Evolutionary conservation across 805 yeast species (phyloP), one percentile per base, ranked within the genome.

Genomic region (Nakazawaea pomicola): DNA sequence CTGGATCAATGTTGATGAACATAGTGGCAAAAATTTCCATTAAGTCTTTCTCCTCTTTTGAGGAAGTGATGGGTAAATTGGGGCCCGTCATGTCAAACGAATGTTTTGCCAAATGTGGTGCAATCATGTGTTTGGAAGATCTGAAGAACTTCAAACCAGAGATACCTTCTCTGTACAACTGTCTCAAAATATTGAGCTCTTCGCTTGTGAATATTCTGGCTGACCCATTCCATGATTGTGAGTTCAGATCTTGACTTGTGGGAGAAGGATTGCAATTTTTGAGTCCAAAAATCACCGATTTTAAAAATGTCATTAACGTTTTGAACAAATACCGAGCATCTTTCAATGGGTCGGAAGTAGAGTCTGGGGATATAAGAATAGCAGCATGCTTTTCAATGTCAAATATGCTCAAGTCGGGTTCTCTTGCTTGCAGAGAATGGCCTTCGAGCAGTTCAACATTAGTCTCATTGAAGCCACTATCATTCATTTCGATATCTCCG

Each of bases 21-120:
- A 93, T 86, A 1, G 95, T 83, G 0, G 96, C 96, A 57, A 93
- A 78, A 3, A 89, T 82, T 55, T 95, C 99, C 96, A 93, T 89
- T 44, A 90, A 67, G 52, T 93, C 99, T 51, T 90, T 88, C 44
- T 90, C 96, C 54, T 91, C 98, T 51, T 88, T 89, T 1, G 95
- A 80, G 0, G 95, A 85, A 1, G 90, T 78, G 10, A 87, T 84
- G 4, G 96, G 95, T 29, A 86, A 62, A 44, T 83, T 83, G 4
- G 95, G 91, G 7, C 89, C 91, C 12, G 83, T 76, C 1, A 84
- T 73, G 45, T 84, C 85, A 55, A 80, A 80, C 3, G 63, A 51
- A 43, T 55, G 60, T 40, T 50, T 61, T 47, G 58, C 47, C 28
- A 56, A 60, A n/a, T 58, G 51, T 39, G 56, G 51, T 4, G 60